phyloP scores from a whole-genome alignment of 2,329 filamentous ascomycete genomes.

The Venturia effusa region DNA sequence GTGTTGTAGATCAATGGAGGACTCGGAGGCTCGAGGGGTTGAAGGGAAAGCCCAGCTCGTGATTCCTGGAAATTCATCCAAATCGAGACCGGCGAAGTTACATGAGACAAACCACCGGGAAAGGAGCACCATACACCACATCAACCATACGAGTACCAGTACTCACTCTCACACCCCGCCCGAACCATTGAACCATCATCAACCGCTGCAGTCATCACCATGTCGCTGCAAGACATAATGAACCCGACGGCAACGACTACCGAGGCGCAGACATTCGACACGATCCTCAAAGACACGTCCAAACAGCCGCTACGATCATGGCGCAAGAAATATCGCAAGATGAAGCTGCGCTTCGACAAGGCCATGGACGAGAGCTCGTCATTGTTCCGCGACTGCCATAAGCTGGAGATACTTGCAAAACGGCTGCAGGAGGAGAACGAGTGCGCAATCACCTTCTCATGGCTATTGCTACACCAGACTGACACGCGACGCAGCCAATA shows the following conservation, averaged over 20 bases:
- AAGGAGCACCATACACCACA: not conserved
- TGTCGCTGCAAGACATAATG: slow-evolving; percentile 9
- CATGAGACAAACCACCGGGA: not conserved
- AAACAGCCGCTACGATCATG: slow-evolving; percentile 13
- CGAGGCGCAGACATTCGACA: slow-evolving; percentile 10
- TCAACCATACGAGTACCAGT: too few species aligned
- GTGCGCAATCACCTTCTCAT: slow-evolving; percentile 41
- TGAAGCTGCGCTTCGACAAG: slow-evolving; percentile 68
- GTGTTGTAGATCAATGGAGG: too few species aligned
- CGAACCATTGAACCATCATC: not conserved
- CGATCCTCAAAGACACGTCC: slow-evolving; percentile 10
- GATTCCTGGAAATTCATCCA: not conserved
- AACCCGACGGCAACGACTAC: not conserved
- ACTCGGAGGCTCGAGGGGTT: not conserved
- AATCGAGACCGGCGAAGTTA: not conserved
- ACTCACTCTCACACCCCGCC: too few species aligned
- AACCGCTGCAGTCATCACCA: not conserved
- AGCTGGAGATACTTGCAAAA: slow-evolving; percentile 69
- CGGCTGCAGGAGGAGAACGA: slow-evolving; percentile 86
- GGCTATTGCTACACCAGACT: slow-evolving; percentile 14
- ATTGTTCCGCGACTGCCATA: slow-evolving; percentile 70
- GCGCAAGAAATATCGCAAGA: slow-evolving; percentile 86
- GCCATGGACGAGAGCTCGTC: slow-evolving; percentile 73
- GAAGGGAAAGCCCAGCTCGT: not conserved
- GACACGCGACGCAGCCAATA: slow-evolving; percentile 53